Conservation (phyloP, 2,329 filamentous ascomycete species). For the Fusarium sp. region DNA sequence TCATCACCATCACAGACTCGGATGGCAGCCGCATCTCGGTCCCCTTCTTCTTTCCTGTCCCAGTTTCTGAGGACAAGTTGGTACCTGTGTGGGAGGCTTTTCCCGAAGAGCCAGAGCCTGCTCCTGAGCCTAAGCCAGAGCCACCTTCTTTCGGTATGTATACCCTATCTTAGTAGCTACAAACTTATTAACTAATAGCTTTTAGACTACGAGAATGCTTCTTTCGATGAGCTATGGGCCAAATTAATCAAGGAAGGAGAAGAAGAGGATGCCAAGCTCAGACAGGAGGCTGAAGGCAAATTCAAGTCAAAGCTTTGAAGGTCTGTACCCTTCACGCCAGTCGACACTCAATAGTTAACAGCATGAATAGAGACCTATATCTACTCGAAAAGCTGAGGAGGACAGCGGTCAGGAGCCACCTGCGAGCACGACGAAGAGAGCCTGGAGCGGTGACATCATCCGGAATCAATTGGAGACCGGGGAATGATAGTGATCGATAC, state of each 20-base stretch:
- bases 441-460: not conserved
- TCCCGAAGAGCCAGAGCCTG: no score
- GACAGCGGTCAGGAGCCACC: not conserved
- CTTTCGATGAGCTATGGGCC: conserved; percentile 42
- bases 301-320: not conserved
- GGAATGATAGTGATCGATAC: not conserved
- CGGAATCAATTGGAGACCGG: not conserved
- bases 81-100: no score
- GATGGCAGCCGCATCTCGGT: not conserved
- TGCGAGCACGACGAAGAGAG: not conserved
- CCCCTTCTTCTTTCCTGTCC: no score
- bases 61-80: no score
- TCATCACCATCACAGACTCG: no score
- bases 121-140: no score
- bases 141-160: no score
- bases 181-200: no score
- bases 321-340: fast-evolving
- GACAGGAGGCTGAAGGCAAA: not conserved
- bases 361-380: fast-evolving
- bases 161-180: no score
- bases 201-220: no score
- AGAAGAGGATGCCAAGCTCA: no score
- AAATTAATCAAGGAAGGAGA: no score
- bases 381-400: not conserved
- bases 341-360: not conserved